Conservation (phyloP, 2,329 filamentous ascomycete species). For the Stachybotrys elegans region DNA sequence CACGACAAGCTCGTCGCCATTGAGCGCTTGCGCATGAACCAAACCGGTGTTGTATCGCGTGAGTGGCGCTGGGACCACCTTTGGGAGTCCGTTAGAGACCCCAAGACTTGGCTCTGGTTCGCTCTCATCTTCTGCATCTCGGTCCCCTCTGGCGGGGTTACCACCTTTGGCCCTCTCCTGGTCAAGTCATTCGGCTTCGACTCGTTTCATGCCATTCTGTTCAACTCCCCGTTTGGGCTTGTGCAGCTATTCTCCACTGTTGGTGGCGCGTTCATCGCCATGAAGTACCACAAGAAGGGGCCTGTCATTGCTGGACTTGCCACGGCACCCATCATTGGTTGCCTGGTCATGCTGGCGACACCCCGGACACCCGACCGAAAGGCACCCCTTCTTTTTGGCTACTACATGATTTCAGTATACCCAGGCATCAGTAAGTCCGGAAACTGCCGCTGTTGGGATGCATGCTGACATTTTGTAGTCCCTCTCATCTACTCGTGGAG, state of each 20-base stretch:
- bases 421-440: constrained; percentile 1
- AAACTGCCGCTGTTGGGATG: too few relatives aligned
- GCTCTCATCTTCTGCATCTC: constrained; percentile 44
- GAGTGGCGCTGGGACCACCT: constrained; percentile 33
- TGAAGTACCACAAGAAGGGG: constrained; percentile 44
- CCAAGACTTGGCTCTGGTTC: constrained; percentile 33
- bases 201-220: constrained; percentile 47
- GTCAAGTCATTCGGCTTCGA: constrained; percentile 51
- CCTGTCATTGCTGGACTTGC: constrained; percentile 46
- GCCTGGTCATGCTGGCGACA: constrained; percentile 40
- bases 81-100: constrained; percentile 25
- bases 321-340: constrained; percentile 42
- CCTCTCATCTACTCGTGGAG: constrained; percentile 48
- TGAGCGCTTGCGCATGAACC: constrained; percentile 47
- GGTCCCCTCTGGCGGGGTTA: constrained; percentile 49
- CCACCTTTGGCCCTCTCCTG: constrained; percentile 52
- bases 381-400: constrained; percentile 45
- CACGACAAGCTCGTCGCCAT: constrained; percentile 53
- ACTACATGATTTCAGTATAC: constrained; percentile 32
- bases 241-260: constrained; percentile 56
- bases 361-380: constrained; percentile 35
- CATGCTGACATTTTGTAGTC: constrained; percentile 2
- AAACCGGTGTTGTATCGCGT: constrained; percentile 29
- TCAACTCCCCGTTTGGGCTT: constrained; percentile 54
- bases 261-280: constrained; percentile 44